Evolutionary conservation across 192 early-diverging fungal species (phyloP), one percentile per base, ranked within the genome.

Genomic region (Funneliformis geosporum): DNA sequence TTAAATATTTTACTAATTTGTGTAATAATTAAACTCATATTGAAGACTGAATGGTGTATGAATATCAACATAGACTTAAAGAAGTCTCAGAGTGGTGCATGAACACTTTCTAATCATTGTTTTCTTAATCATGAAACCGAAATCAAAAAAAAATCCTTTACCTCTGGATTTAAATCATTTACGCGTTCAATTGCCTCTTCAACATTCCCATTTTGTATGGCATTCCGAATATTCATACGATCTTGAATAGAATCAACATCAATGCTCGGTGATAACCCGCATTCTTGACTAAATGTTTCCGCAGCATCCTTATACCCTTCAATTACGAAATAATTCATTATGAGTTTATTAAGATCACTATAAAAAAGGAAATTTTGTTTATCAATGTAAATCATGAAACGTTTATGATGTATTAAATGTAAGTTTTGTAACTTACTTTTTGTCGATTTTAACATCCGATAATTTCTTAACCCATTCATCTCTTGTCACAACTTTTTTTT

Each of bases 301-400:
- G 97, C 98, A 0, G 98, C 98, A 82, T 98, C 96, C 85, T 97
- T 99, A 89, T 96, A 99, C 9, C 98, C 98, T 84, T 99, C 98
- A 64, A 99, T 97, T 14, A 98, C 92, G 27, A 99, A 86, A 75
- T 99, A 99, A 88, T 99, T 98, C 97, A 99, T 99, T 46, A 99
- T 91, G 28, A 99, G 90, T 83, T 95, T 95, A 90, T 99, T 98
- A 61, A 99, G 87, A 85, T 98, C 97, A 28, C 95, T 94, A 85
- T 40, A 28, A 16, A 21, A 12, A 42, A 18, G 9, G 12, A 76
- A n/a, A 11, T 33, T 33, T 33, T 33, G 33, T 33, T 33, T 33
- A 33, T 33, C 33, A 33, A 33, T 33, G 33, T 33, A 33, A 33
- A 33, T 33, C 33, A 61, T 40, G 5, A 66, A 39, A 10, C 6